These are phyloP conservation scores for Carpinus fangiana DNA, from an alignment of 306 rosid species.

Conservation along the genomic window DNA sequence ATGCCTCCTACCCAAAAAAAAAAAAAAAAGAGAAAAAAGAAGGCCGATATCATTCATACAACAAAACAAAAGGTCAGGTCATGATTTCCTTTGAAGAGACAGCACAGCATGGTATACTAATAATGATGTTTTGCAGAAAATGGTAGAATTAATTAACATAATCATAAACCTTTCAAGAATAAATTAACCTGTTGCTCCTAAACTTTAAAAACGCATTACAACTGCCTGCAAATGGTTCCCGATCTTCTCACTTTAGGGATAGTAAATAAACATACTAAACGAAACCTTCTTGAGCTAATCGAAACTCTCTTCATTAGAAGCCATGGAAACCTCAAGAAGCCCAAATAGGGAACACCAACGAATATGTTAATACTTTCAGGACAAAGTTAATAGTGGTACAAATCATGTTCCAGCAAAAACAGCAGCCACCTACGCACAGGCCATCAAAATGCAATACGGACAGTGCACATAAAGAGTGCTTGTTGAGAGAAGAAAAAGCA, in stretches of 20 bases:
- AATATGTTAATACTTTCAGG: not conserved
- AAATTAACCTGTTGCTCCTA: not conserved
- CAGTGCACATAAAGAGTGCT: too few species aligned
- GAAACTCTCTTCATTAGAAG: too few species aligned
- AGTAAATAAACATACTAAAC: not conserved
- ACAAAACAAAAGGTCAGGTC: not conserved
- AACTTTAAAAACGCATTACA: not conserved
- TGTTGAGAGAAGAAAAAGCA: not conserved
- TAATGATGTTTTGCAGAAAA: not conserved
- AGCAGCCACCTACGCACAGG: not conserved
- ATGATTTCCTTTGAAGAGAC: conserved; percentile 7
- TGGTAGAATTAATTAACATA: not conserved
- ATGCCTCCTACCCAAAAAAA: not conserved
- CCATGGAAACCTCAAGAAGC: too few species aligned
- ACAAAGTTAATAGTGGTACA: not conserved
- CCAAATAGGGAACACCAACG: too few species aligned
- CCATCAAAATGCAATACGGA: not conserved
- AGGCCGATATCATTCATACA: not conserved
- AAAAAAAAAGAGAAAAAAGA: not conserved
- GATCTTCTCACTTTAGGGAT: not conserved
- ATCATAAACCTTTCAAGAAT: not conserved
- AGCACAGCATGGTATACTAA: not conserved
- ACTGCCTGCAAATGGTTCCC: not conserved
- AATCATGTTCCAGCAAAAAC: not conserved
- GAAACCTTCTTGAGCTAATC: not conserved